A percentile compares a stretch with the other conserved stretches of the same genome.
These are phyloP conservation scores for Dictyophora rubrovolvata DNA, from an alignment of 768 basidiomycete genomes.

Conservation along the genomic window DNA sequence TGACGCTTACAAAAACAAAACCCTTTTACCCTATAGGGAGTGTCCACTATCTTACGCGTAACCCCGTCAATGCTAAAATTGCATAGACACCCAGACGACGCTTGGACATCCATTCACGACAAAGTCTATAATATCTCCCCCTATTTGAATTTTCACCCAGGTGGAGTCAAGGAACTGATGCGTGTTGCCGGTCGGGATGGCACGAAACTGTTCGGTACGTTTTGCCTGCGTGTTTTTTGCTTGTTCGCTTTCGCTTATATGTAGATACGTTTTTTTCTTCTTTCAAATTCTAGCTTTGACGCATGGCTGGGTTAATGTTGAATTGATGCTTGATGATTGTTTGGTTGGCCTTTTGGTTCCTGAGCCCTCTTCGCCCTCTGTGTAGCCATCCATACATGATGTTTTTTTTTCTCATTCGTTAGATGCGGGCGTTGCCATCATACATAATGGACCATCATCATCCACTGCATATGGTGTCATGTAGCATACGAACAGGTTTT, in stretches of 20 bases:
- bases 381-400: too few species aligned
- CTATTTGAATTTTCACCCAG: constrained; percentile 87
- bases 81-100: constrained; percentile 79
- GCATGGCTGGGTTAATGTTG: constrained; percentile 95
- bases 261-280: too few species aligned
- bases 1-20: too few species aligned
- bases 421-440: too few species aligned
- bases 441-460: too few species aligned
- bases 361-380: constrained; percentile 37
- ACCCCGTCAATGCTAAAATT: constrained; percentile 66
- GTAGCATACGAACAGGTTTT: too few species aligned
- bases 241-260: too few species aligned
- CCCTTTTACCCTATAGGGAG: constrained; percentile 45
- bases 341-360: constrained; percentile 83
- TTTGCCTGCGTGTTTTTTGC: not conserved
- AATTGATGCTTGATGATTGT: constrained; percentile 90
- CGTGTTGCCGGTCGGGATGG: constrained; percentile 92
- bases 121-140: constrained; percentile 96
- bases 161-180: constrained; percentile 91
- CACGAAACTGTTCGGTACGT: constrained; percentile 84
- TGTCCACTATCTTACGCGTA: constrained; percentile 56
- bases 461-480: too few species aligned
- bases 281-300: constrained; percentile 70
- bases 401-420: too few species aligned
- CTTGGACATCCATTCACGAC: constrained; percentile 86